A percentile compares a stretch with the other conserved stretches of the same genome.
Evolutionary conservation across 805 yeast genomes (phyloP).

Genomic region (Schwanniomyces vanrijiae): DNA sequence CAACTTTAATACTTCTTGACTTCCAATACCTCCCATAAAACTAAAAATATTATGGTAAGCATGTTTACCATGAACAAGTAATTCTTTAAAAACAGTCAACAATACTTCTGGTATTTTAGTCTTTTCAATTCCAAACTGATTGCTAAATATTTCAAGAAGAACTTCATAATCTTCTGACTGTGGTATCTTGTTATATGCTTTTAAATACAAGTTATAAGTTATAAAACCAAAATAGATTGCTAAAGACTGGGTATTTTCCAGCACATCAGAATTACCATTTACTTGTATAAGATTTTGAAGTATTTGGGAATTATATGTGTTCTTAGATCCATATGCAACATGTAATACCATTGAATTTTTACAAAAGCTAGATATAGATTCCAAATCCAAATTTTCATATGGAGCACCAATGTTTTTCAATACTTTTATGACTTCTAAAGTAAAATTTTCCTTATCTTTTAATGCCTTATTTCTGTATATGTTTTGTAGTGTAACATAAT

Average conservation of each 20-base stretch:
- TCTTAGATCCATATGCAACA: constrained; percentile 47
- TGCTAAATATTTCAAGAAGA: constrained; percentile 18
- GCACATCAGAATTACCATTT: constrained; percentile 12
- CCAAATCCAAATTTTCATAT: constrained; percentile 27
- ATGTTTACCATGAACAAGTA: constrained; percentile 36
- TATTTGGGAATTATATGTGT: constrained; percentile 14
- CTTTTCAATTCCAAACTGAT: constrained; percentile 14
- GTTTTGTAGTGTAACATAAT: constrained; percentile 56
- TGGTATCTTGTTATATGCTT: constrained; percentile 16
- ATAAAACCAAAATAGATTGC: constrained; percentile 46
- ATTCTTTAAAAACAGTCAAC: constrained; percentile 25
- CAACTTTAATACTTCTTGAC: constrained; percentile 79
- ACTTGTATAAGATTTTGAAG: constrained; percentile 12
- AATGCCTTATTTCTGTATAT: constrained; percentile 58
- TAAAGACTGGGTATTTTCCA: constrained; percentile 16
- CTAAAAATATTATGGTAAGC: constrained; percentile 63
- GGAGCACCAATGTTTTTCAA: constrained; percentile 26
- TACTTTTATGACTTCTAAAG: constrained; percentile 28
- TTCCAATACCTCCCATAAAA: constrained; percentile 79
- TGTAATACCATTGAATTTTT: constrained; percentile 57
- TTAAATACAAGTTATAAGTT: constrained; percentile 24
- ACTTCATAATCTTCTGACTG: constrained; percentile 16
- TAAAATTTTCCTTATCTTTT: constrained; percentile 45
- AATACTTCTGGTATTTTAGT: constrained; percentile 14
- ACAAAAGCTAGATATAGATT: constrained; percentile 51